A percentile compares a stretch with the other conserved stretches of the same genome.
phyloP scores from a whole-genome alignment of 176 grass and related monocot genomes.

The Bothriochloa decipiens region DNA sequence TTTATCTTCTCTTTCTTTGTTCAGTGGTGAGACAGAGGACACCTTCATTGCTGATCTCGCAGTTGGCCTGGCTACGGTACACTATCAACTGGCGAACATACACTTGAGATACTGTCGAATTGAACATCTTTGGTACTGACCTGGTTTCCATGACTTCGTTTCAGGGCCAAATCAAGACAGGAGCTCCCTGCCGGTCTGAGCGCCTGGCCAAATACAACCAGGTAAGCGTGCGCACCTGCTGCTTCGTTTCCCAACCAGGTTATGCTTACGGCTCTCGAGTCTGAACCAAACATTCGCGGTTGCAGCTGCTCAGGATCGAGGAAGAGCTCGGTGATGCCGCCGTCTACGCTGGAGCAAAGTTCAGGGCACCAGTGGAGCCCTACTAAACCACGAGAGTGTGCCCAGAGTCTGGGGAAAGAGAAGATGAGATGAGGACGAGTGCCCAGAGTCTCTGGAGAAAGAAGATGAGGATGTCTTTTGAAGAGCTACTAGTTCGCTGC shows the following conservation, averaged over 20 bases:
- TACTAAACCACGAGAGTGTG: conserved; percentile 41
- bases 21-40: conserved; percentile 97
- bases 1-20: not conserved
- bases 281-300: not conserved
- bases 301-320: conserved; percentile 94
- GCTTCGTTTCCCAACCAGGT: not conserved
- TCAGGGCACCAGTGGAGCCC: conserved; percentile 88
- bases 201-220: conserved; percentile 99
- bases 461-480: not conserved
- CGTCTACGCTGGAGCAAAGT: conserved; percentile 80
- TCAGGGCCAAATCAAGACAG: conserved; percentile 98
- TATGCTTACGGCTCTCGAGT: not conserved
- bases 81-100: not conserved
- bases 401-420: not conserved
- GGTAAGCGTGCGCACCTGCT: conserved; percentile 33
- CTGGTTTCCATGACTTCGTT: conserved; percentile 12
- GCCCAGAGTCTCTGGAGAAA: too few species aligned
- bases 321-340: conserved; percentile 79
- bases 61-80: conserved; percentile 83
- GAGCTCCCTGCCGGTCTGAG: conserved; percentile 93
- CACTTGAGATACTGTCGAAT: not conserved
- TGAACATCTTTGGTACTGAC: conserved; percentile 3
- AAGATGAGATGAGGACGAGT: too few species aligned
- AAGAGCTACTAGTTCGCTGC: not conserved
- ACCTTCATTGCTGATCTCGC: conserved; percentile 96